Conservation (phyloP, 768 basidiomycete species). For the Lentinus brumalis region DNA sequence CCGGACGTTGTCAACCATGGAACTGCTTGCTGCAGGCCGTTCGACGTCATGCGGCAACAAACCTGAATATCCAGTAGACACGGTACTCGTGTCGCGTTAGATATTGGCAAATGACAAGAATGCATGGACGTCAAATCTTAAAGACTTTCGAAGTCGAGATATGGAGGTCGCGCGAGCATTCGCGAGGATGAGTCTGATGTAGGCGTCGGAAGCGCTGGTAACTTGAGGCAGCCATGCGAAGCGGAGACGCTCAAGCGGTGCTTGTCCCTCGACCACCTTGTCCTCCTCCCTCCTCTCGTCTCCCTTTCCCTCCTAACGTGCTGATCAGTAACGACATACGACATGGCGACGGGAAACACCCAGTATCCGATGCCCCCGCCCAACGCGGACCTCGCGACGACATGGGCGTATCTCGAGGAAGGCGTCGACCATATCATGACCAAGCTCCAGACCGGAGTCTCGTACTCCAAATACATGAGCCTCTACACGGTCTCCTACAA, state of each 20-base stretch:
- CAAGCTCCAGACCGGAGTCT: constrained; percentile 84
- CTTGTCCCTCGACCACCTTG: not conserved
- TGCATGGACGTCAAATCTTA: no score
- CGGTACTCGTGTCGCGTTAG: no score
- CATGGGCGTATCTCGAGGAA: constrained; percentile 87
- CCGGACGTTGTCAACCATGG: no score
- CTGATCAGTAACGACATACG: not conserved
- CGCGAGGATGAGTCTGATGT: no score
- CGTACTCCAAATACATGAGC: constrained; percentile 87
- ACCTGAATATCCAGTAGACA: no score
- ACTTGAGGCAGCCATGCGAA: constrained; percentile 2
- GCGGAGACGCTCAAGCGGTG: constrained; percentile 5
- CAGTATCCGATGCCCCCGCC: constrained; percentile 57
- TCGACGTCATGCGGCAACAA: no score
- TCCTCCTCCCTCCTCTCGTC: not conserved
- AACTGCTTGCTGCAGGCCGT: no score
- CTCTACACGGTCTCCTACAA: constrained; percentile 96
- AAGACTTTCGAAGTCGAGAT: no score
- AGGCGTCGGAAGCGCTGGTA: no score
- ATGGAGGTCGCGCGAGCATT: no score
- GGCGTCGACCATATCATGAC: constrained; percentile 93
- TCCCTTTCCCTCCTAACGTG: not conserved
- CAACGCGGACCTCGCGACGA: constrained; percentile 73
- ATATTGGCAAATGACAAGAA: no score
- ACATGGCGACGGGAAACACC: constrained; percentile 17